Evolutionary conservation across 2,329 filamentous ascomycete species (phyloP), one percentile per base, ranked within the genome.

Genomic region (Sclerotinia trifoliorum): DNA sequence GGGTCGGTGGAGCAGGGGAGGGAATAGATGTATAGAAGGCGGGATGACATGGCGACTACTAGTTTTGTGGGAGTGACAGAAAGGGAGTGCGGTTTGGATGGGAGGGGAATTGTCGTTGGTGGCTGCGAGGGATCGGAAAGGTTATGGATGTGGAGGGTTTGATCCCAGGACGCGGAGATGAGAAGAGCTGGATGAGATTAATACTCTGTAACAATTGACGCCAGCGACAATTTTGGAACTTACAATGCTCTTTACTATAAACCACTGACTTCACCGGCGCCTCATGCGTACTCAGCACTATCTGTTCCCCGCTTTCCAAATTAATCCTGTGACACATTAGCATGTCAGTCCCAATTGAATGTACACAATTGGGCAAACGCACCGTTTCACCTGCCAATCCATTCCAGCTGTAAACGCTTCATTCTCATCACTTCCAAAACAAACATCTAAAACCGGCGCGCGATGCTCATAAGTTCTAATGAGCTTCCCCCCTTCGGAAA

Each of bases 1-100:
- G 89, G 81, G 7, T 87, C 81, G 1, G 84, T 76, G 51, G 97
- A 85, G 32, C 88, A 81, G 61, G 88, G 83, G 44, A 99, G 85
- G 77, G 97, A 92, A 84, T 97, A 98, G 79, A 99, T 97, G 82
- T 95, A 89, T 70, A 97, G 88, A n/a, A 94, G 87, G 67, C 95
- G 91, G 66, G 91, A 92, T 2, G 94, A 92, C 95, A 99, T 98
- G 73, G 94, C 94, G 68, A 99, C 92, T 54, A 99, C 93, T 11
- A 97, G 85, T 79, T 96, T 97, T 64, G 91, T 85, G 3, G 85
- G 84, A 75, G 85, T 93, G 62, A 90, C 83, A 48, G 93, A 91
- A 60, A 98, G 83, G 17, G 94, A 94, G 79, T 97, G 96, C 0
- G 93, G 93, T 79, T 97, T 99, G 39, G 89, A 90, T 0, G 91